Evolutionary conservation across 2,329 filamentous ascomycete species (phyloP).

Genomic region (Ophiostoma perfectum): DNA sequence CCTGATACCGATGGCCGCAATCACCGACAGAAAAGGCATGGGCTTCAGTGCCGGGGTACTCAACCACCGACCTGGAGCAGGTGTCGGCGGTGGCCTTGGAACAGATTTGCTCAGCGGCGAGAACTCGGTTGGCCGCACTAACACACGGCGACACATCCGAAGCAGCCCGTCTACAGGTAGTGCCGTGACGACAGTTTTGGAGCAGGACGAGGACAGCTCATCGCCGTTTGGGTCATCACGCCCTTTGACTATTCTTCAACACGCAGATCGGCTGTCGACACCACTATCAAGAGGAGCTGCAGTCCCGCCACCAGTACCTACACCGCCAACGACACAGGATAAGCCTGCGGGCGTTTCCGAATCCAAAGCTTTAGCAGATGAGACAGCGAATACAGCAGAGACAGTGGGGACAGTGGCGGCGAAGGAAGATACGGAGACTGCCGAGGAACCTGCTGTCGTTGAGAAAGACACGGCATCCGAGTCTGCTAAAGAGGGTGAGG

Average conservation of each 20-base stretch:
- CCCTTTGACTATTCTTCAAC: conserved; percentile 2
- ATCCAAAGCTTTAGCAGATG: background rate
- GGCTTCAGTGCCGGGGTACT: background rate
- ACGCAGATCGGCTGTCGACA: conserved; percentile 5
- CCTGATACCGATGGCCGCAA: conserved; percentile 21
- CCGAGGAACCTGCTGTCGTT: background rate
- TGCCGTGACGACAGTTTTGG: conserved; percentile 73
- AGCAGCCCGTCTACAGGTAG: conserved; percentile 76
- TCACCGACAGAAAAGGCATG: conserved; percentile 22
- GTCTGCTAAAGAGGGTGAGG: background rate
- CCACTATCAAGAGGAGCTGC: background rate
- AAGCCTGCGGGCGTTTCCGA: background rate
- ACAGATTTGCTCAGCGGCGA: conserved; percentile 34
- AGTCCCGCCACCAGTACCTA: background rate
- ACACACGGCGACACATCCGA: conserved; percentile 74
- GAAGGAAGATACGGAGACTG: background rate
- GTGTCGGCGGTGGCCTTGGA: conserved; percentile 13
- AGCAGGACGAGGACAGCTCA: conserved; percentile 65
- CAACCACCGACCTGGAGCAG: background rate
- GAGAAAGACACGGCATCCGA: background rate
- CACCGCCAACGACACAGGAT: background rate
- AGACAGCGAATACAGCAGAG: background rate
- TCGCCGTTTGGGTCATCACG: background rate
- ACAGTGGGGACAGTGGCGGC: background rate
- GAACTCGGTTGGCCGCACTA: conserved; percentile 55